Base-by-base conservation (phyloP, 1,284 basidiomycete species). In the Paramarasmius palmivorus region DNA sequence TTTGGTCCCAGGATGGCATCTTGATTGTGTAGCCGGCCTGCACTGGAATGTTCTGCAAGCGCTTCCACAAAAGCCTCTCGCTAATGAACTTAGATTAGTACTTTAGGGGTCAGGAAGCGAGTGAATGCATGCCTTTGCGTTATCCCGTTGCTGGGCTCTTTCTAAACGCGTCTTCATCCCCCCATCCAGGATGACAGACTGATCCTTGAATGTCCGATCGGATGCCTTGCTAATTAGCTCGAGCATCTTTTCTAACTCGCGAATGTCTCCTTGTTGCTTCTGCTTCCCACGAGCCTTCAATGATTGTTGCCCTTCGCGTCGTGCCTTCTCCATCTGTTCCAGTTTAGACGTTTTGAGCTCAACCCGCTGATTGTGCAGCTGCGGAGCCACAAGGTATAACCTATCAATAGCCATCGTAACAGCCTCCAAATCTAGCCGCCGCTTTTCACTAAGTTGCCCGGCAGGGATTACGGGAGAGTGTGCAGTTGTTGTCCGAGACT, bases 361-460 rank as follows among this genome's bases (percentile, higher is more conserved):
- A 10, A 91, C 91, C 1, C 94, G 83, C 67, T 96, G 94, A 63
- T 92, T 87, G 54, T 89, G 83, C 38, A 95, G 69, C 66, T 94
- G 92, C 0, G 94, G 93, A 1, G 91, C 86, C 26, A 89, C 86
- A 14, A 81, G 68, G 66, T 94, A 92, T 9, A 96, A 72, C 23
- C 93, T 77, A 64, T 95, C 93, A 59, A 97, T 95, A 19, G 93
- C 93, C 65, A 83, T 79, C 0, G 90, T 84, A 38, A 96, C 84
- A 4, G 82, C 78, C 61, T 95, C 93, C 19, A 96, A 74, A 63
- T 96, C 94, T 65, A 87, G 74, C 51, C 78, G 78, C 83, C 84
- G 86, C 70, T 89, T 92, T 65, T 93, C 90, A 64, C 77, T 66
- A 19, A 64, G 58, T 38, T 52, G 54, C 26, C 53, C 52, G 14